Evolutionary conservation across 2,329 filamentous ascomycete genomes (phyloP), one percentile per base, ranked within the genome.

Genomic region (Exophiala dermatitidis): DNA sequence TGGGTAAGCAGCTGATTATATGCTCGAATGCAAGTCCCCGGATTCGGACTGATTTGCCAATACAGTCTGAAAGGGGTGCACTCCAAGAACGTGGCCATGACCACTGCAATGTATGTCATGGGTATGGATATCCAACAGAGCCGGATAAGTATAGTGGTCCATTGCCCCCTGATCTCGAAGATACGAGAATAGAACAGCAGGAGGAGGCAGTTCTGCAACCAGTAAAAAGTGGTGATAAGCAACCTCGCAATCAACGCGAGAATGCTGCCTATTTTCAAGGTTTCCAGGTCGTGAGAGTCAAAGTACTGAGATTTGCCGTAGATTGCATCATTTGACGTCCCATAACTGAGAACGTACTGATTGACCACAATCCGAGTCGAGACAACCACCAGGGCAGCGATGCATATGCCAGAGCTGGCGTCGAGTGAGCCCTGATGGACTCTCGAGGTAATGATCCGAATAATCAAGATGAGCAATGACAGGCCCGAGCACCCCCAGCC

Each of bases 1-100:
- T 70, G 64, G 4, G 64, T 59, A 28, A 70, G 53, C 3, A 71
- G 60, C 45, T 71, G 68, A 5, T 67, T 28, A 28, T 66, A 64
- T 10, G 67, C 67, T 51, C 63, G 53, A 33, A 62, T 58, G 56
- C 68, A 71, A 60, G n/a, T 64, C 63, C 68, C 69, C 47, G 69
- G 67, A 50, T 64, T 60, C 43, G 68, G 78, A 0, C 74, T 60
- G 48, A 81, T 74, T 62, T 80, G 77, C 77, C 77, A 82, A 64
- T 81, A 80, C 49, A 79, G 74, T 45, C 68, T 61, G 59, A 80
- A 75, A 2, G 78, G 77, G 8, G 71, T 56, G 54, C 69, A 71
- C 60, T 71, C 69, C 53, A 60, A 60, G 53, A 71, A 68, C 2
- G 66, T 69, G 5, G 62, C 58, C 36, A 69, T 63, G 40, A 70